Evolutionary conservation across 257 asterid species (phyloP), one percentile per base, ranked within the genome.

Genomic region (Scutellaria minor): DNA sequence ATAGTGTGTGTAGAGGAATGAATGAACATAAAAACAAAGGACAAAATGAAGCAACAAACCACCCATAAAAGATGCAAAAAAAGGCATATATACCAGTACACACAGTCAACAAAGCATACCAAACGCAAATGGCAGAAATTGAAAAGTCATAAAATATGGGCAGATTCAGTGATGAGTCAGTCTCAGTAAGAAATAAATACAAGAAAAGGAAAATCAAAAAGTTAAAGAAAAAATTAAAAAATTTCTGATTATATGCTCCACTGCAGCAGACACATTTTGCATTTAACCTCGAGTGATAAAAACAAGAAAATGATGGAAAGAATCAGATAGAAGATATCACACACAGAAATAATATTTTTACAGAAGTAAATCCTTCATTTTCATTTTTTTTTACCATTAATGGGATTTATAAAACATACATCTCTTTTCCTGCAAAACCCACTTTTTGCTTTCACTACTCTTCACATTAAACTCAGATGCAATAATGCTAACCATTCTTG

Each of bases 21-120:
- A 27, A 31, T 31, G 37, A 56, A 27, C 9, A 12, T 57, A 37
- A 6, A 39, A 14, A 69, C 42, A 80, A 71, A 68, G 63, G 81
- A 77, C 85, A 77, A 80, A 83, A 45, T 14, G 5, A 68, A 53
- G 77, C 61, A 75, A 80, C 83, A 80, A 80, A 80, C 80, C 75
- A 74, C 75, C 80, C 82, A 55, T 8, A 73, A 80, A 77, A 75
- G 76, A 73, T 64, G 85, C 80, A 78, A 15, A 54, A 54, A 80
- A 80, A 75, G 83, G 61, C 80, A 66, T 61, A 20, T 56, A 68
- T 75, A 42, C 76, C 71, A 71, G 63, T 75, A 66, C 75, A 64
- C 35, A 42, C 53, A 64, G 88, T 83, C 88, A 83, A 81, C 73
- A 80, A 80, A 75, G 84, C 59, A 76, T 65, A 76, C 74, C 78